Conservation (phyloP, 2,329 filamentous ascomycete genomes). For the Onygenales sp. region DNA sequence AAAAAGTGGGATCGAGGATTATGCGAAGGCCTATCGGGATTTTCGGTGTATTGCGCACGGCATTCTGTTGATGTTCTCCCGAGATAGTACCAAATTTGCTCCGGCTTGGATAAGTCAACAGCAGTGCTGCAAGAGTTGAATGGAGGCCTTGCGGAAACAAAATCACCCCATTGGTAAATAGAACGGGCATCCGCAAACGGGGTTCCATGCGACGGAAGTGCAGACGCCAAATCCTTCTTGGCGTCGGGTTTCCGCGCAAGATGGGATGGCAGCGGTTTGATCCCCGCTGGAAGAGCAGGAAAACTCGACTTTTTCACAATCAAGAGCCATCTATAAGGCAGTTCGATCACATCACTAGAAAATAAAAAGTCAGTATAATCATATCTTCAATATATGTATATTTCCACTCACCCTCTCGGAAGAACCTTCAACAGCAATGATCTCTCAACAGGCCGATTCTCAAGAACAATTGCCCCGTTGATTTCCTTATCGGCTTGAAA, state of each 20-base stretch:
- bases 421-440: conserved; percentile 71
- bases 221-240: conserved; percentile 47
- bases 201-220: conserved; percentile 56
- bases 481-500: conserved; percentile 80
- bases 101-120: conserved; percentile 60
- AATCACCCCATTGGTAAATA: conserved; percentile 67
- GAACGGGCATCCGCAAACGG: conserved; percentile 49
- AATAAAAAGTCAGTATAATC: conserved; percentile 7
- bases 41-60: conserved; percentile 81
- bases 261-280: conserved; percentile 38
- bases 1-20: conserved; percentile 42
- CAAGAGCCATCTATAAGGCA: conserved; percentile 48
- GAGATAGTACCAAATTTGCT: conserved; percentile 83
- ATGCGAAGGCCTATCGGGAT: conserved; percentile 45
- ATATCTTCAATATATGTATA: background rate
- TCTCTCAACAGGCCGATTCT: conserved; percentile 69
- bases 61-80: conserved; percentile 80
- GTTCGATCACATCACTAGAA: conserved; percentile 43
- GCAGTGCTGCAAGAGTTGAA: conserved; percentile 54
- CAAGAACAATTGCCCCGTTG: conserved; percentile 78
- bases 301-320: conserved; percentile 42
- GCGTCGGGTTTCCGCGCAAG: conserved; percentile 43
- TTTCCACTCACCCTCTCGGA: conserved; percentile 62
- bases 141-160: conserved; percentile 53
- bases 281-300: conserved; percentile 35